phyloP scores from a whole-genome alignment of 2,329 filamentous ascomycete genomes.

The Cytospora piceae region DNA sequence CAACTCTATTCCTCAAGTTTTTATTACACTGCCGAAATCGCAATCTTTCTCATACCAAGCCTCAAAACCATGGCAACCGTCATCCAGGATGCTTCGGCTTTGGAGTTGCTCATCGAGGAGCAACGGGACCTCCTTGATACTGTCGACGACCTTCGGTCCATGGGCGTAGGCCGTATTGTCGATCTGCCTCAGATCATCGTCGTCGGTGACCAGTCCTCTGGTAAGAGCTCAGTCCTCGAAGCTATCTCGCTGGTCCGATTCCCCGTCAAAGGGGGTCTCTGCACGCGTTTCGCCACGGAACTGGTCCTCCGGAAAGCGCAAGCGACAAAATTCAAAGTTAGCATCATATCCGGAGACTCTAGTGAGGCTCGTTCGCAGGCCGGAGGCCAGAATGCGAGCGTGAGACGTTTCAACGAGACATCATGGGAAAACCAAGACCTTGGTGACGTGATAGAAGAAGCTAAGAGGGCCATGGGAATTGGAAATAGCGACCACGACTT shows the following conservation, averaged over 20 bases:
- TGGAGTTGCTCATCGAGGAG: background rate
- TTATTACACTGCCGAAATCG: background rate
- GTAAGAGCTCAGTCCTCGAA: slow-evolving; percentile 68
- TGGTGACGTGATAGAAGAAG: slow-evolving; percentile 53
- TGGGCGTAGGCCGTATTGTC: slow-evolving; percentile 52
- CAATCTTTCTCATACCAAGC: background rate
- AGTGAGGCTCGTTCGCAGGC: no score
- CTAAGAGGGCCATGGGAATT: slow-evolving; percentile 55
- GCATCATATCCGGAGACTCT: slow-evolving; percentile 42
- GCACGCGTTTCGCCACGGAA: slow-evolving; percentile 66
- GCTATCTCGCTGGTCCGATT: slow-evolving; percentile 66
- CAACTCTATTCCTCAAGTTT: no score
- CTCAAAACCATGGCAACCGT: background rate
- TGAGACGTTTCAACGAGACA: slow-evolving; percentile 30
- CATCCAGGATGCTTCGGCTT: background rate
- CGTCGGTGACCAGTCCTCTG: slow-evolving; percentile 62
- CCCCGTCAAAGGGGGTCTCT: slow-evolving; percentile 57
- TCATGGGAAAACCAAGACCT: slow-evolving; percentile 43
- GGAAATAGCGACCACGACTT: slow-evolving; percentile 40
- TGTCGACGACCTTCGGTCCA: slow-evolving; percentile 54
- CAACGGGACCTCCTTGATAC: slow-evolving; percentile 41
- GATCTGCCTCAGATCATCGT: slow-evolving; percentile 60
- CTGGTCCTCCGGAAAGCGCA: slow-evolving; percentile 53
- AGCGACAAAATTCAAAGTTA: slow-evolving; percentile 45
- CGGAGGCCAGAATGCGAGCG: background rate